phyloP scores from a whole-genome alignment of 441 rosid genomes.

The Jatropha podagrica region DNA sequence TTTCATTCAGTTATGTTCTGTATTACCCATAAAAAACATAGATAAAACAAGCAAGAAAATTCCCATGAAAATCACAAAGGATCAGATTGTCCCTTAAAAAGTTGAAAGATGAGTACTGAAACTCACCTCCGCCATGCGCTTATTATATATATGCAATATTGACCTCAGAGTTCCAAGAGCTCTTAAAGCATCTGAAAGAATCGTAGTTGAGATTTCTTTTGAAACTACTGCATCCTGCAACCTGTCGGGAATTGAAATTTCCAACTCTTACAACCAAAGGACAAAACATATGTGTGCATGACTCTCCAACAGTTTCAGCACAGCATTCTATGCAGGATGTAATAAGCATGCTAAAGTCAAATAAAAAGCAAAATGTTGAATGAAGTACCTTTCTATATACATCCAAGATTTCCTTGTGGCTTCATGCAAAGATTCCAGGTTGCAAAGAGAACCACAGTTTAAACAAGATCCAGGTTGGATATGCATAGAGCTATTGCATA shows the following conservation, averaged over 20 bases:
- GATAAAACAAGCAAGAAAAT: background rate
- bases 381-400: slow-evolving; percentile 51
- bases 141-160: slow-evolving; percentile 66
- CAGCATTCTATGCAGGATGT: background rate
- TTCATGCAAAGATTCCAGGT: slow-evolving; percentile 42
- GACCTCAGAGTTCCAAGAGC: slow-evolving; percentile 55
- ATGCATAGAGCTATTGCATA: slow-evolving; percentile 23
- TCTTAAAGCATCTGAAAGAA: slow-evolving; percentile 50
- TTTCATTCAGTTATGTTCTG: background rate
- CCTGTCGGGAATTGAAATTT: slow-evolving; percentile 37
- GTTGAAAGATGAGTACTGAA: slow-evolving; percentile 4
- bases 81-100: slow-evolving; percentile 5
- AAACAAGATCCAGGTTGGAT: slow-evolving; percentile 56
- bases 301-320: background rate
- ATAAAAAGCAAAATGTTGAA: background rate
- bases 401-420: slow-evolving; percentile 54
- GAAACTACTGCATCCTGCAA: slow-evolving; percentile 48
- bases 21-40: background rate
- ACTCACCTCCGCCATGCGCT: slow-evolving; percentile 79
- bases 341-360: background rate
- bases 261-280: background rate
- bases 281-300: background rate
- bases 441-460: slow-evolving; percentile 52
- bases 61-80: background rate
- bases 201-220: slow-evolving; percentile 33